Percentiles rank a stretch among this genome's conserved stretches.
Conservation (phyloP, 2,329 filamentous ascomycete species). For the Dactylellina sp. region DNA sequence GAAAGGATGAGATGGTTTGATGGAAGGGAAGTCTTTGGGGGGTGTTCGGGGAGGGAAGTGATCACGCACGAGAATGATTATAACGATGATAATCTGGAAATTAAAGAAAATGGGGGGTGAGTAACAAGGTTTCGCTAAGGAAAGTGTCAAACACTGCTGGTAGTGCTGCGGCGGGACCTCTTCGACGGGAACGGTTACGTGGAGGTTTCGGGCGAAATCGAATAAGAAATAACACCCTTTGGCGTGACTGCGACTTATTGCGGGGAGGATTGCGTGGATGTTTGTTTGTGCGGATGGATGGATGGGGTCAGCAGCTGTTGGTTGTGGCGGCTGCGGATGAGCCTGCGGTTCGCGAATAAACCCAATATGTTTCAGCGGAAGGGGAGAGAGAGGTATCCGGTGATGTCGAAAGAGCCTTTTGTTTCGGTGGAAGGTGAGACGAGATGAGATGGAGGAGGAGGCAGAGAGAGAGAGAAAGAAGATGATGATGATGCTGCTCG, state of each 20-base stretch:
- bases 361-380: not conserved
- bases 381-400: not conserved
- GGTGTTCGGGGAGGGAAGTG: constrained; percentile 12
- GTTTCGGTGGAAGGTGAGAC: not conserved
- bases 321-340: constrained; percentile 7
- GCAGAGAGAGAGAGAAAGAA: not conserved
- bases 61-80: constrained; percentile 49
- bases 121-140: constrained; percentile 51
- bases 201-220: constrained; percentile 17
- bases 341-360: constrained; percentile 12
- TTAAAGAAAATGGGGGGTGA: constrained; percentile 40
- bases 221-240: no score
- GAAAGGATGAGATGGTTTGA: constrained; percentile 4
- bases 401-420: not conserved
- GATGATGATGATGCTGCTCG: constrained; percentile 5
- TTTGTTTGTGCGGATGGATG: not conserved
- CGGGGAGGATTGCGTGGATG: not conserved
- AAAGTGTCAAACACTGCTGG: constrained; percentile 46
- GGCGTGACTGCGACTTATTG: no score
- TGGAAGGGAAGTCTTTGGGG: constrained; percentile 11
- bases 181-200: constrained; percentile 15
- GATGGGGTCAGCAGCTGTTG: constrained; percentile 11
- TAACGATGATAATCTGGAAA: not conserved
- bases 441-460: not conserved
- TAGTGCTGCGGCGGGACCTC: constrained; percentile 7